Base-by-base conservation (phyloP, 164 flowering plant genomes). In the Annona cherimola region DNA sequence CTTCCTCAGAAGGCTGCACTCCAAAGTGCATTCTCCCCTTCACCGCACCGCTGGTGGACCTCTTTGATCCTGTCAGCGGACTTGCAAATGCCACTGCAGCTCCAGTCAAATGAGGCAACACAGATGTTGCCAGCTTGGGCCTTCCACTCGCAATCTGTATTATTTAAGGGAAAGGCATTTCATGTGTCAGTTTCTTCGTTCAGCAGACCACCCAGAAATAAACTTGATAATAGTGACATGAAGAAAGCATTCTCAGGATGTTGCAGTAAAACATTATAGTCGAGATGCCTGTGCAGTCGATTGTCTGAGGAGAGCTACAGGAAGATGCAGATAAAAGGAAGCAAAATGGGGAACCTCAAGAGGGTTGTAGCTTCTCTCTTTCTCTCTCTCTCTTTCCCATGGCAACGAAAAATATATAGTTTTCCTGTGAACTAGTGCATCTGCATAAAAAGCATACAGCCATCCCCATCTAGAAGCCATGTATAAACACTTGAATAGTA, bases 61-160 rank as follows among this genome's bases (percentile, higher is more conserved):
- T 92, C 97, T 59, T 84, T 89, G 71, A 94, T 94, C 85, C 98
- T 87, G 67, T 94, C 98, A 0, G 85, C 84, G 8, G 98, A 90
- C 70, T 79, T 86, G 86, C 98, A 94, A 20, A 94, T 88, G 20
- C 98, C 98, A 61, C 98, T 94, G 86, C 98, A 94, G 71, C 84
- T 87, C 98, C 98, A 94, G 54, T 94, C 97, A 68, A 94, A 94
- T 1, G 98, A 92, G 60, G 97, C 97, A 77, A 91, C 92, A 76
- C 98, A 94, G 67, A 86, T 71, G 69, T 92, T 94, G 74, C 98
- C 98, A 45, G 97, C 98, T 75, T 91, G 98, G 65, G 96, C 97
- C 81, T 90, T 94, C 98, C 98, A 93, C 80, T 93, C 97, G 55
- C 97, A 93, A 79, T 91, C 98, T 93, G 86, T 41, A 72, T 76